Conservation (phyloP, 2,329 filamentous ascomycete species). For the Colletotrichum filicis region DNA sequence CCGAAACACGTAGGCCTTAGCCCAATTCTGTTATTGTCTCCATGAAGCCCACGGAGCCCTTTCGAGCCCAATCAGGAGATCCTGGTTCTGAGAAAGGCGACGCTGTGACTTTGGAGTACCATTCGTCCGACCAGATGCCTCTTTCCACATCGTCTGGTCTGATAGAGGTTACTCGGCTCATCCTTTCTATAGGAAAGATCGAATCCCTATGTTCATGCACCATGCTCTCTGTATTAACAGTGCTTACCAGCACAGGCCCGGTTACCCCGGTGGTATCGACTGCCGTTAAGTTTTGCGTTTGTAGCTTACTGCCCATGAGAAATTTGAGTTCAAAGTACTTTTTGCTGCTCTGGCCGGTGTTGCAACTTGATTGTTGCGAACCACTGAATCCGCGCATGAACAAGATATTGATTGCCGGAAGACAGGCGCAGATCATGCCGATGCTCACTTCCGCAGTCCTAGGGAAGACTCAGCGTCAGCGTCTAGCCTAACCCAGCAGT, state of each 20-base stretch:
- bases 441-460: slow-evolving; percentile 45
- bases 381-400: neutral
- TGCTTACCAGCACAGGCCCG: neutral
- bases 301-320: slow-evolving; percentile 23
- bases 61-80: neutral
- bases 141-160: neutral
- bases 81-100: neutral
- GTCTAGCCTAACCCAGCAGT: neutral
- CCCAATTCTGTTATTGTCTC: neutral
- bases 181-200: slow-evolving; percentile 7
- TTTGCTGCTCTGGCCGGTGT: neutral
- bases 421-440: slow-evolving; percentile 45
- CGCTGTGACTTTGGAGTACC: neutral
- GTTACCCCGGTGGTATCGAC: neutral
- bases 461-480: neutral
- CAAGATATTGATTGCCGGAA: slow-evolving; percentile 41
- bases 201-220: neutral
- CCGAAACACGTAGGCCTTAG: neutral
- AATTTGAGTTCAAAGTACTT: slow-evolving; percentile 17
- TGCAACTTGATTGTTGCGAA: neutral
- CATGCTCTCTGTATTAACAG: neutral
- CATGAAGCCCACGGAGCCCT: neutral
- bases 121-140: neutral
- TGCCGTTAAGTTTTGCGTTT: slow-evolving; percentile 8
- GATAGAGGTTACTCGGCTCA: neutral